Base-by-base conservation (phyloP, 768 basidiomycete genomes). In the Suillus weaverae region DNA sequence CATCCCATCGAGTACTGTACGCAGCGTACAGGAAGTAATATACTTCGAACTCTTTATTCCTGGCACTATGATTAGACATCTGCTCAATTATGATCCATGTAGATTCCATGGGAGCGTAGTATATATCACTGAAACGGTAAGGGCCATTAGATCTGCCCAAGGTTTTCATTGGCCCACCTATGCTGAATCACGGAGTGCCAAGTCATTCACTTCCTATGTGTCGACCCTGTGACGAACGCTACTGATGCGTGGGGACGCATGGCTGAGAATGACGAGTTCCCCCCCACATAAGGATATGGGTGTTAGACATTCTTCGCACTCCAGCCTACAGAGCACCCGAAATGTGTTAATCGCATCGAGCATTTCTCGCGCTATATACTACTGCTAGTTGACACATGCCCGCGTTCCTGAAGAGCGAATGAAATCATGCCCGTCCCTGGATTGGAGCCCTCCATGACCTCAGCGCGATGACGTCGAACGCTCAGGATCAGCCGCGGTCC, bases 261-360 rank as follows among this genome's bases (percentile, higher is more conserved):
- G n/a, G 20, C 9, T 20, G 10, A 53, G 51, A 20, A 18, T 32
- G 8, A 26, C 14, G 14, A 4, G 26, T 16, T 51, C 5, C 11
- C 33, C 20, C 30, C 30, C 32, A 18, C 30, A 50, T 16, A 3
- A 81, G 86, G 53, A 85, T 89, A 62, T 92, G 90, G 90, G 79
- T 90, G 18, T 79, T 92, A 1, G 83, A 89, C 67, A 78, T 83
- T 32, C 73, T 91, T 32, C 78, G 90, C 26, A 30, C 7, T 26
- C 13, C 5, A 26, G 14, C 3, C 6, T 32, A 4, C 26, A 53
- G 51, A 20, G 51, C 10, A 53, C 9, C 32, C 18, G 9, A 32
- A 5, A 53, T 18, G 18, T 53, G 5, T 30, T 10, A 32, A 51
- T 32, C 2, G 50, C 50, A 30, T 30, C 16, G 8, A 50, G 13